phyloP scores from a whole-genome alignment of 495 filamentous ascomycete genomes.

The Oidiodendron maius region DNA sequence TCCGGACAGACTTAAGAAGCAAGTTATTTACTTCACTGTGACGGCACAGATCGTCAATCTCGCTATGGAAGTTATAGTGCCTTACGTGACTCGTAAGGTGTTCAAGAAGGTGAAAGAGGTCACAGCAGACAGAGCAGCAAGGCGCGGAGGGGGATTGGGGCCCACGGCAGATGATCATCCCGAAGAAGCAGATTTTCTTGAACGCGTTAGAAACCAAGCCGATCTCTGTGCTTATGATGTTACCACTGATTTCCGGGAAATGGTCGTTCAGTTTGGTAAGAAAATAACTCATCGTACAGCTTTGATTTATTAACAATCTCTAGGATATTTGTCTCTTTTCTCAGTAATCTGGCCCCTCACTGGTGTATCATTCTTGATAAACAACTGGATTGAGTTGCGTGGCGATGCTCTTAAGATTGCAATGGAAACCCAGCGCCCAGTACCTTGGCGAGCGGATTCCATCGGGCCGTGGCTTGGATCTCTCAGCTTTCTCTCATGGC shows the following conservation, averaged over 20 bases:
- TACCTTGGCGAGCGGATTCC: slow-evolving; percentile 79
- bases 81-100: slow-evolving; percentile 70
- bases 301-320: slow-evolving; percentile 22
- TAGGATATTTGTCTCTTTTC: slow-evolving; percentile 89
- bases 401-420: slow-evolving; percentile 95
- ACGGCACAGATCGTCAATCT: slow-evolving; percentile 91
- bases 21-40: slow-evolving; percentile 95
- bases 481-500: slow-evolving; percentile 83
- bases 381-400: slow-evolving; percentile 94
- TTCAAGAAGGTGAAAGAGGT: slow-evolving; percentile 70
- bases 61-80: slow-evolving; percentile 79
- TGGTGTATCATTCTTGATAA: slow-evolving; percentile 81
- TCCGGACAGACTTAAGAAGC: slow-evolving; percentile 75
- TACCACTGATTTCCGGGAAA: slow-evolving; percentile 82
- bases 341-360: slow-evolving; percentile 90
- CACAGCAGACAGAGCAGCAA: slow-evolving; percentile 49
- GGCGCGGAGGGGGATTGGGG: slow-evolving; percentile 28
- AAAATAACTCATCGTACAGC: too few relatives aligned
- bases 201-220: slow-evolving; percentile 78
- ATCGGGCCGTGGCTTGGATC: slow-evolving; percentile 94
- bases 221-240: slow-evolving; percentile 84
- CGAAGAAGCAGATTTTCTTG: slow-evolving; percentile 34
- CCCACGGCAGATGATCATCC: slow-evolving; percentile 47
- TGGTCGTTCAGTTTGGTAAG: slow-evolving; percentile 76
- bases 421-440: slow-evolving; percentile 79